Base-by-base conservation (phyloP, 495 filamentous ascomycete species). In the Neurospora tetrasperma region DNA sequence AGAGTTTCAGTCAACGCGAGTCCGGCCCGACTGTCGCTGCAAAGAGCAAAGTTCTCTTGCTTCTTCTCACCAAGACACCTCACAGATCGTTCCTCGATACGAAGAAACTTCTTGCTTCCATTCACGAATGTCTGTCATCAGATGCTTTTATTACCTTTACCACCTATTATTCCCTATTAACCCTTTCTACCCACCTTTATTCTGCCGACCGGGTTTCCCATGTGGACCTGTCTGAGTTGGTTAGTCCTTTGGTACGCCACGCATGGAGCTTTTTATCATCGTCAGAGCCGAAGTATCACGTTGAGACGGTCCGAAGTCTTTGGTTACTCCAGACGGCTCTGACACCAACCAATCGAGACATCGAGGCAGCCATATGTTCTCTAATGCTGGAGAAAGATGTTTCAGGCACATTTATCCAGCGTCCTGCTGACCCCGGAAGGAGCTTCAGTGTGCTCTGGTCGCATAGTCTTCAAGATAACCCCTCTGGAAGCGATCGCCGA, bases 231-330 rank as follows among this genome's bases (percentile, higher is more conserved):
- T 89, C 89, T 41, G 86, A 89, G 31, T 79, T 95, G 20, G 87
- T 94, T 20, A 85, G 90, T 12, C 83, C 87, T 35, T 80, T 97
- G 23, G 89, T 96, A 16, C 85, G 83, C 16, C 85, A 89, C 73
- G 84, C 94, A 0, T 98, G 95, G 95, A 75, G 82, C 35, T 94
- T 91, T 78, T 83, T 98, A 42, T 93, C 93, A 0, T 90, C 93
- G 31, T 82, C 90, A 23, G 90, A 90, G 72, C 94, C 94, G 0
- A 96, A 96, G 77, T 94, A 94, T 75, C 96, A 97, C 79, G 93
- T 98, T 31, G 95, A 98, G 80, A 89, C 93, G 42, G 93, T 96
- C 68, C 91, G 92, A 69, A 92, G 89, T 74, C 81, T 98, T 16
- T 96, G 94, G 92, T 88, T 92, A 69, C 82, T 98, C 59, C 93